Percentiles rank a stretch among this genome's conserved stretches.
These are phyloP conservation scores for Trapa incisa DNA, from an alignment of 345 rosid genomes.

Conservation along the genomic window DNA sequence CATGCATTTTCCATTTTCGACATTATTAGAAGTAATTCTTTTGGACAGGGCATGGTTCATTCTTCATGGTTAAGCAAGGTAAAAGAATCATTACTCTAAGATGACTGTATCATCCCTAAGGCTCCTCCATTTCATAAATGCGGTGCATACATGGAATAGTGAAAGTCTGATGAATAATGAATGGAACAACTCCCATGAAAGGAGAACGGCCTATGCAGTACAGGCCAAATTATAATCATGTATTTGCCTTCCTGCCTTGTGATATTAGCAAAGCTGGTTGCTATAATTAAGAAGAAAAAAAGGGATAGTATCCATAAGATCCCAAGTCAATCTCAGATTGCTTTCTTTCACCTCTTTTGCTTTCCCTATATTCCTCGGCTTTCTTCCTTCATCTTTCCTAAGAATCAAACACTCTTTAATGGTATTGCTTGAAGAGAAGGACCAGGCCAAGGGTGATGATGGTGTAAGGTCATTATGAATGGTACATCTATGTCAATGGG, in stretches of 20 bases:
- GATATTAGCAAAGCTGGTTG: background rate
- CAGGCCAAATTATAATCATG: too few relatives aligned
- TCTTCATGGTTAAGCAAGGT: background rate
- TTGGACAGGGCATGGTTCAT: too few relatives aligned
- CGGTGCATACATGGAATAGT: too few relatives aligned
- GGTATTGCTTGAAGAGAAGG: too few relatives aligned
- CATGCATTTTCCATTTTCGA: background rate
- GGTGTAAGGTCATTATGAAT: too few relatives aligned
- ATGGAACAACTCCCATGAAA: background rate
- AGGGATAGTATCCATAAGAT: background rate
- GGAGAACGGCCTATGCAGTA: background rate
- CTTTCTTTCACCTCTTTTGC: slow-evolving; percentile 1
- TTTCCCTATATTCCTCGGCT: background rate
- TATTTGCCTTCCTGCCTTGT: background rate
- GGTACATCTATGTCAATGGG: too few relatives aligned
- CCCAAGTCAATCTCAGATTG: background rate
- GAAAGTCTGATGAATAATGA: too few relatives aligned
- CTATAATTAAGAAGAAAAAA: too few relatives aligned
- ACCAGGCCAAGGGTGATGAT: too few relatives aligned
- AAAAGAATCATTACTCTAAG: too few relatives aligned
- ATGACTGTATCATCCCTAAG: too few relatives aligned
- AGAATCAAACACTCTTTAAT: background rate
- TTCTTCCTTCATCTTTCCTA: background rate
- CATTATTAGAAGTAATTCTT: background rate
- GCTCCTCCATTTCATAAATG: too few relatives aligned